Base-by-base conservation (phyloP, 495 filamentous ascomycete species). In the Lichina pygmaea region DNA sequence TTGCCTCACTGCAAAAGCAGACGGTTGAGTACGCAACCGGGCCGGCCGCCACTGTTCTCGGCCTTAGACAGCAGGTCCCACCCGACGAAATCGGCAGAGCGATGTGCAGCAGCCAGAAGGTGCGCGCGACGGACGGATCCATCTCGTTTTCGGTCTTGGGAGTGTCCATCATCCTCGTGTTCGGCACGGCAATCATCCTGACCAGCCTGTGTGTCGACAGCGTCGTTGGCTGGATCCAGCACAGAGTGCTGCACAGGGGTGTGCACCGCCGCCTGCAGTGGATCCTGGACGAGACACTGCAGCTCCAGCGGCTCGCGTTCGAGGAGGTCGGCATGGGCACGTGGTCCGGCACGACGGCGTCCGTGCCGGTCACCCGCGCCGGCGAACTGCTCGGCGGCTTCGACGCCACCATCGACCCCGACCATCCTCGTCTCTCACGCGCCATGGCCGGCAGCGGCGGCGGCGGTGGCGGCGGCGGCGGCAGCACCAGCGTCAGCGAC, bases 241-340 rank as follows among this genome's bases (percentile, higher is more conserved):
- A 46, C 46, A 11, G 49, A 17, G 24, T 24, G 24, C 24, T 24
- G 24, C 36, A 52, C 12, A 32, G 38, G 11, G 41, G 48, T 6
- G n/a, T 51, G 39, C 41, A 57, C 24, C 51, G 53, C 34, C 24
- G 44, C 9, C 24, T 55, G 15, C 47, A 55, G 43, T 58, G 52
- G 51, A 49, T 47, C 0, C 8, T 50, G 7, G 54, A 58, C 33
- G 49, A 45, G 11, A 57, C 48, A 33, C 38, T 55, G 10, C 55
- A 58, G 41, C 34, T 58, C 6, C 56, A 57, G 33, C 43, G 55
- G 6, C 30, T 55, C 16, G 55, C 53, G 7, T 55, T 50, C 41
- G 55, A 57, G 40, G 56, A 44, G 12, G 48, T 44, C 12, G 55
- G 56, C 16, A 47, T 59, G 32, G 51, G 54, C 13, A 40, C 49